Base-by-base conservation (phyloP, 73 alveolate species). In the Paramecium biaurelia region DNA sequence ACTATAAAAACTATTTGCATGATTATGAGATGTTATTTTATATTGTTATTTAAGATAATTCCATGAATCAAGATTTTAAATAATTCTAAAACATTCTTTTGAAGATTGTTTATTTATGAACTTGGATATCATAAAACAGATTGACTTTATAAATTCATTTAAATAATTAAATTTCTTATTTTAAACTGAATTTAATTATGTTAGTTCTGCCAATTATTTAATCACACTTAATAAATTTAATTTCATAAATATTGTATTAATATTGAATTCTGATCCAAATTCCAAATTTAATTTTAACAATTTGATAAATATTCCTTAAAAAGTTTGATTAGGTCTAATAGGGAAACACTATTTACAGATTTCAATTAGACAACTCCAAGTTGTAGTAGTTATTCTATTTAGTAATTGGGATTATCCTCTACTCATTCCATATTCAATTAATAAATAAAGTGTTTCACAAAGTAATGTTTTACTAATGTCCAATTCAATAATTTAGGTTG, bases 341-440 rank as follows among this genome's bases (percentile, higher is more conserved):
- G 28, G 42, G 23, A 26, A 30, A 21, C 90, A 43, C 24, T 30
- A 23, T 79, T 47, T 41, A 21, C 42, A 47, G 11, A 79, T 79
- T 45, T 79, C 90, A 0, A 79, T 79, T 14, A 79, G 28, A 34
- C 90, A 79, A 79, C 90, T 79, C 90, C 90, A 79, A 14, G 72
- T 45, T 12, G 70, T 43, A 79, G 90, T 21, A 42, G 70, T 41
- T n/a, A 79, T 23, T 9, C 56, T 43, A 79, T 79, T 79, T 1
- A 79, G 28, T 41, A 79, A 21, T 47, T 23, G 10, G 0, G 24
- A 11, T 18, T 21, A n/a, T 41, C 90, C 90, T 41, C 70, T 41
- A 4, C 26, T 47, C 9, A 79, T 45, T 45, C 35, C 45, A 24
- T 32, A 43, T 21, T 41, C 45, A 23, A 79, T 47, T 47, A 79